Conservation (phyloP, 495 filamentous ascomycete genomes). For the Parmelia sp. region DNA sequence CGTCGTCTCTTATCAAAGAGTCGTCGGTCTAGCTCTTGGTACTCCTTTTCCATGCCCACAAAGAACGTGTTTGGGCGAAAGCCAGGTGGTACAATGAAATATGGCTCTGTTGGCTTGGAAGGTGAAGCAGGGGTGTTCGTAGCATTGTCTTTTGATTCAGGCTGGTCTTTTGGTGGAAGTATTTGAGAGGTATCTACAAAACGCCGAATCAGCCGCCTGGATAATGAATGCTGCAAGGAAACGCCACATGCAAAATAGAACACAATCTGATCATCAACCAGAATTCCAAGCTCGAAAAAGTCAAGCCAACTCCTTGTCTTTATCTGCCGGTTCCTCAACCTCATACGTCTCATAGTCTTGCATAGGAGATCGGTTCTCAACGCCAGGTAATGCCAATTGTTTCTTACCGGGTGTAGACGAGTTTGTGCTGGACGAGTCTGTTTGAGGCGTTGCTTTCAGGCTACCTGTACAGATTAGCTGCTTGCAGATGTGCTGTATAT, state of each 20-base stretch:
- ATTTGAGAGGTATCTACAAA: slow-evolving; percentile 29
- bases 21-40: slow-evolving; percentile 60
- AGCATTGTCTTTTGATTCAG: slow-evolving; percentile 19
- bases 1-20: slow-evolving; percentile 59
- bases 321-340: slow-evolving; percentile 32
- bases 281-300: not conserved
- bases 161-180: slow-evolving; percentile 19
- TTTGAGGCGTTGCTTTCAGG: slow-evolving; percentile 21
- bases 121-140: slow-evolving; percentile 18
- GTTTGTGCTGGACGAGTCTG: slow-evolving; percentile 22
- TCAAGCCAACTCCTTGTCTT: slow-evolving; percentile 21
- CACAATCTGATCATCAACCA: not conserved
- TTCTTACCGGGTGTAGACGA: slow-evolving; percentile 25
- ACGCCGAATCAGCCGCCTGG: slow-evolving; percentile 25
- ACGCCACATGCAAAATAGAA: not conserved
- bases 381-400: slow-evolving; percentile 21
- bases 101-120: slow-evolving; percentile 21
- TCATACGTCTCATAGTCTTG: slow-evolving; percentile 24
- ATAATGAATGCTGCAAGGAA: not conserved
- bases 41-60: slow-evolving; percentile 64
- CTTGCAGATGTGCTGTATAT: not conserved
- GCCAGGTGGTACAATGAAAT: slow-evolving; percentile 64
- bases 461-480: slow-evolving; percentile 20
- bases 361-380: slow-evolving; percentile 17
- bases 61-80: slow-evolving; percentile 76